Conservation (phyloP, 805 yeast species). For the Starmerella davenportii region DNA sequence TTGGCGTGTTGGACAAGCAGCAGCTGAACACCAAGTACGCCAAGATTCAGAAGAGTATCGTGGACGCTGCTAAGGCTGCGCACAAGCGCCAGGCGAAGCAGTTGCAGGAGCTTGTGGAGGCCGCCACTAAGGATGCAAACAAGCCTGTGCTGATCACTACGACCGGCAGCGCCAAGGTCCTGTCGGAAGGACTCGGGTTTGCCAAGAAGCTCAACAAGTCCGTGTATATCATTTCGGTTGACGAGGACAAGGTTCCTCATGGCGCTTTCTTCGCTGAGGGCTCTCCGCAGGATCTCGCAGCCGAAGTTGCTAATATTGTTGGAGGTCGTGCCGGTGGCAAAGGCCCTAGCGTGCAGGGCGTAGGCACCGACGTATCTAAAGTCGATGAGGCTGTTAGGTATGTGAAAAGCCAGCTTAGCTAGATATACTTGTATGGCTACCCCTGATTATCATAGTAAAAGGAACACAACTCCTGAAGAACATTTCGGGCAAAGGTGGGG, state of each 20-base stretch:
- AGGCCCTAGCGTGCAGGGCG: conserved; percentile 91
- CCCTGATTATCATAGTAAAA: too few species aligned
- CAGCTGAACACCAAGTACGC: conserved; percentile 55
- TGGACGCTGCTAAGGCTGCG: conserved; percentile 71
- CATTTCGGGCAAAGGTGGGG: too few species aligned
- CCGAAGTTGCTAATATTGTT: conserved; percentile 46
- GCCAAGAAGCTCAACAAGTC: conserved; percentile 25
- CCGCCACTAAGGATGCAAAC: conserved; percentile 36
- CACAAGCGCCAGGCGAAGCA: conserved; percentile 78
- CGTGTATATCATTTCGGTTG: conserved; percentile 30
- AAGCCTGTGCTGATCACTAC: conserved; percentile 49
- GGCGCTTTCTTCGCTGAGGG: conserved; percentile 80
- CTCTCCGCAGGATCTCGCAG: conserved; percentile 58
- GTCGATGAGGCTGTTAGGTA: conserved; percentile 57
- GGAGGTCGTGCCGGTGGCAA: conserved; percentile 99
- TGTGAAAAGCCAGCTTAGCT: conserved; percentile 31
- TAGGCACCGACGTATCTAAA: conserved; percentile 67
- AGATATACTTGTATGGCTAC: too few species aligned
- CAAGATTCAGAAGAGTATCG: conserved; percentile 66
- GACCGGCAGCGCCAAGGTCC: conserved; percentile 65
- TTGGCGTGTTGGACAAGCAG: conserved; percentile 67
- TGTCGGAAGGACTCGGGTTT: conserved; percentile 76
- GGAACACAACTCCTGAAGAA: too few species aligned
- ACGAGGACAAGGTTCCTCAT: conserved; percentile 66
- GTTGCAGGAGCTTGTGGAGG: conserved; percentile 64